Conservation (phyloP, 177 flowering plant species). For the Vitis hybrid region DNA sequence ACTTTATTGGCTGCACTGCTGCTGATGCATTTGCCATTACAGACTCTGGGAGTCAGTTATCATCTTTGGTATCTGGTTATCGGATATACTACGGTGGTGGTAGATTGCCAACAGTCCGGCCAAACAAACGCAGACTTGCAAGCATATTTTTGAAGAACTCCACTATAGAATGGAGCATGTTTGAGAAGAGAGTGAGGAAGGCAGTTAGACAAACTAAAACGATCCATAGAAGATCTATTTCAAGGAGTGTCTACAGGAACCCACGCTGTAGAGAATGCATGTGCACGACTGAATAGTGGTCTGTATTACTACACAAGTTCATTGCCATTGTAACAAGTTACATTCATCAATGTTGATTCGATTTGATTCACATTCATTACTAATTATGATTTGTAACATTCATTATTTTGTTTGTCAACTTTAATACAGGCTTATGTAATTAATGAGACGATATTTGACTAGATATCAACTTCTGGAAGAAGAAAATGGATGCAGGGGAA, state of each 20-base stretch:
- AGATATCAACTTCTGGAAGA: no score
- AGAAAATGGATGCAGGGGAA: no score
- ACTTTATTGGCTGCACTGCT: slow-evolving; percentile 90
- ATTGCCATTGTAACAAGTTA: background rate
- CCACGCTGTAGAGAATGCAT: slow-evolving; percentile 71
- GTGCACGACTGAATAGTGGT: slow-evolving; percentile 31
- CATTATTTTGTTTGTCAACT: background rate
- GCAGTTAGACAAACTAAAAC: slow-evolving; percentile 75
- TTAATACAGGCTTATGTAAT: no score
- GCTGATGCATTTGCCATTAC: slow-evolving; percentile 95
- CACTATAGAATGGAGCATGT: slow-evolving; percentile 81
- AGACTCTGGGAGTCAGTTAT: slow-evolving; percentile 94
- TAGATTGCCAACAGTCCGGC: slow-evolving; percentile 78
- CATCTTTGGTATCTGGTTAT: slow-evolving; percentile 88
- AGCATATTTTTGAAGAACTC: slow-evolving; percentile 70
- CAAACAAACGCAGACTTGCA: slow-evolving; percentile 95
- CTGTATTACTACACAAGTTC: background rate
- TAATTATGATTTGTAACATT: background rate
- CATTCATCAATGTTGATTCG: background rate
- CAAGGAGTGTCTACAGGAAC: slow-evolving; percentile 63
- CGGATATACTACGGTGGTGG: slow-evolving; percentile 86
- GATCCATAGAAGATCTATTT: slow-evolving; percentile 43
- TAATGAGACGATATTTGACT: no score
- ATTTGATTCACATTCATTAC: background rate
- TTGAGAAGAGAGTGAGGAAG: slow-evolving; percentile 65